phyloP scores from a whole-genome alignment of 768 basidiomycete species.

The Lyophyllum decastes region DNA sequence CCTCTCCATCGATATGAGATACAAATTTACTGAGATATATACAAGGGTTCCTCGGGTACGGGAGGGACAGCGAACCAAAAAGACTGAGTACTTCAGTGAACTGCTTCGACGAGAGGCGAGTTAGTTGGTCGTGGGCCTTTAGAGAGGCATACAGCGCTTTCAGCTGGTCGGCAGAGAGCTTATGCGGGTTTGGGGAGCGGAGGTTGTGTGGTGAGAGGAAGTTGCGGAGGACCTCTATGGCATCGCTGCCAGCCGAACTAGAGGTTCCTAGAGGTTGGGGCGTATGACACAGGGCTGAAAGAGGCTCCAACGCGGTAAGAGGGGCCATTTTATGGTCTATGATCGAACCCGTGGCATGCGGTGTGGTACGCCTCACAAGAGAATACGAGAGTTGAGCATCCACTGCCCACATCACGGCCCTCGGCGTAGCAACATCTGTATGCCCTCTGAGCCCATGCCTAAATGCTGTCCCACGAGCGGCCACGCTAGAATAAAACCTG shows the following conservation, averaged over 20 bases:
- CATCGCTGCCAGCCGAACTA: not conserved
- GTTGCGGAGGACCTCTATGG: slow-evolving; percentile 18
- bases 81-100: slow-evolving; percentile 46
- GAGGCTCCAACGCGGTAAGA: not conserved
- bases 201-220: slow-evolving; percentile 24
- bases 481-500: not conserved
- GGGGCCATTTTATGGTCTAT: too few relatives aligned
- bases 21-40: slow-evolving; percentile 33
- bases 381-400: not conserved
- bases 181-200: slow-evolving; percentile 12
- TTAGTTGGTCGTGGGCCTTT: slow-evolving; percentile 33
- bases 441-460: not conserved
- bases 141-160: slow-evolving; percentile 39
- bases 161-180: slow-evolving; percentile 32
- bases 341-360: not conserved
- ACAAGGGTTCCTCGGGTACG: slow-evolving; percentile 20
- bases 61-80: slow-evolving; percentile 51
- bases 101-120: slow-evolving; percentile 33
- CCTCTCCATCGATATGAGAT: slow-evolving; percentile 21
- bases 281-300: too few relatives aligned
- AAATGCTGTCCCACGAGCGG: not conserved
- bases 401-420: not conserved
- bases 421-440: not conserved
- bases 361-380: not conserved
- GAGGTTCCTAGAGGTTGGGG: not conserved